A percentile compares a stretch with the other conserved stretches of the same genome.
phyloP scores from a whole-genome alignment of 805 yeast genomes.

The Kuraishia molischiana region DNA sequence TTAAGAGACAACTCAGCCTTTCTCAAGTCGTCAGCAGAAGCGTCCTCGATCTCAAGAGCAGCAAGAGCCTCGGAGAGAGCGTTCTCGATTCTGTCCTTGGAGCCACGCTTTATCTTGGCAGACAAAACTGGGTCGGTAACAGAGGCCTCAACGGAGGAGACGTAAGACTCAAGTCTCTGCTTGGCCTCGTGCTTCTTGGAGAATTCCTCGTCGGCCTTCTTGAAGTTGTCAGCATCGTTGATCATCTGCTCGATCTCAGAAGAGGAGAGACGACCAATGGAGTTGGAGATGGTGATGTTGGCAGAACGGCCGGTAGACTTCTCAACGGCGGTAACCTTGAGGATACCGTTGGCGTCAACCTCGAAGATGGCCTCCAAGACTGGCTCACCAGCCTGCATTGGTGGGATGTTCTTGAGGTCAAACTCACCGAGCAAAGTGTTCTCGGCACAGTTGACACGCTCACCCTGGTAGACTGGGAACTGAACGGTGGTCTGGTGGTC shows the following conservation, averaged over 20 bases:
- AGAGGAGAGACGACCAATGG: constrained; percentile 95
- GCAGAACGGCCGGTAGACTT: constrained; percentile 98
- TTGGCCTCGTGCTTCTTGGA: constrained; percentile 99
- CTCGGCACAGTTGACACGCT: constrained; percentile 97
- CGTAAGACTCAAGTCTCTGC: constrained; percentile 98
- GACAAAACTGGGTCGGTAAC: constrained; percentile 98
- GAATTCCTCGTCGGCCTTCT: constrained; percentile 97
- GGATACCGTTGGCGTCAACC: constrained; percentile 99
- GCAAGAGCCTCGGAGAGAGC: constrained; percentile 98
- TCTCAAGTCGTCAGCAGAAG: constrained; percentile 95
- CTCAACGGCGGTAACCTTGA: constrained; percentile 98
- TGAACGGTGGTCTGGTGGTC: constrained; percentile 98
- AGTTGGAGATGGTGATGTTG: constrained; percentile 97
- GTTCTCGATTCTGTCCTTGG: constrained; percentile 94
- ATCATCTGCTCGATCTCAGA: constrained; percentile 98
- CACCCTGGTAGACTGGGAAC: constrained; percentile 99
- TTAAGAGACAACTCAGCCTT: constrained; percentile 98
- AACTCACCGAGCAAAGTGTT: constrained; percentile 97
- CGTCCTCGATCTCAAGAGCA: constrained; percentile 93
- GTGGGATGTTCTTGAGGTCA: constrained; percentile 96
- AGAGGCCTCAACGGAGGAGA: constrained; percentile 89
- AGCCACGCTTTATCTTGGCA: constrained; percentile 94
- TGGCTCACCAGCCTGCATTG: constrained; percentile 98
- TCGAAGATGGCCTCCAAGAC: constrained; percentile 98
- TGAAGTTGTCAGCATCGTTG: constrained; percentile 97